Percentiles rank a stretch among this genome's conserved stretches.
Evolutionary conservation across 2,329 filamentous ascomycete genomes (phyloP).

Genomic region (Claviceps sp.): DNA sequence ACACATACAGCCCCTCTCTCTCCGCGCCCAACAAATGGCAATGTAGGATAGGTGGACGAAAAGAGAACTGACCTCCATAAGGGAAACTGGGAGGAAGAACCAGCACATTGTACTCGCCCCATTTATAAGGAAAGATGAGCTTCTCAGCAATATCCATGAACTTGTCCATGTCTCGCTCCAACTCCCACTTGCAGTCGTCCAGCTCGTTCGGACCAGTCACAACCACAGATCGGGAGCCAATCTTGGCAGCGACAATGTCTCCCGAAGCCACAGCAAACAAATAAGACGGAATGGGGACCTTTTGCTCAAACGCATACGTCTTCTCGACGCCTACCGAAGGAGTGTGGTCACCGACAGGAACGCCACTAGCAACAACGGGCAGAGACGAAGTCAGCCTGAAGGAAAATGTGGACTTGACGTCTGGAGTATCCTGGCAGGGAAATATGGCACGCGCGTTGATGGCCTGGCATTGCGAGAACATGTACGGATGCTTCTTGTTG

Average conservation of each 20-base stretch:
- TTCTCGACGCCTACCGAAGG: conserved; percentile 36
- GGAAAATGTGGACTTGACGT: conserved; percentile 89
- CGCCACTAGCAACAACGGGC: conserved; percentile 82
- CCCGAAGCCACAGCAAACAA: conserved; percentile 84
- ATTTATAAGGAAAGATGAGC: conserved; percentile 74
- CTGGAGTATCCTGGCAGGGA: conserved; percentile 93
- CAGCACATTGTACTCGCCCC: conserved; percentile 91
- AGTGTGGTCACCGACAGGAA: conserved; percentile 37
- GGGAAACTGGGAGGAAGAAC: conserved; percentile 84
- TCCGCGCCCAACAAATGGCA: not conserved
- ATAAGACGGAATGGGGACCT: conserved; percentile 86
- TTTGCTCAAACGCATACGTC: conserved; percentile 77
- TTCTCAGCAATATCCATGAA: conserved; percentile 80
- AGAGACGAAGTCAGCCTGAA: conserved; percentile 80
- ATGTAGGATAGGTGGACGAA: not conserved
- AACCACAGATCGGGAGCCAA: conserved; percentile 75
- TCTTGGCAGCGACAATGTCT: conserved; percentile 72
- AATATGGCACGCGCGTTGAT: conserved; percentile 91
- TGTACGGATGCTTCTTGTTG: conserved; percentile 91
- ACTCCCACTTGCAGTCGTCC: conserved; percentile 73
- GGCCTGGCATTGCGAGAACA: conserved; percentile 96
- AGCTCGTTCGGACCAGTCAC: conserved; percentile 83
- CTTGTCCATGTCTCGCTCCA: conserved; percentile 81
- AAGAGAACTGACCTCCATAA: conserved; percentile 51
- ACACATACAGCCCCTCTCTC: not conserved